A percentile compares a stretch with the other conserved stretches of the same genome.
phyloP scores from a whole-genome alignment of 2,329 filamentous ascomycete species.

The Ophiocordyceps camponoti-floridani region DNA sequence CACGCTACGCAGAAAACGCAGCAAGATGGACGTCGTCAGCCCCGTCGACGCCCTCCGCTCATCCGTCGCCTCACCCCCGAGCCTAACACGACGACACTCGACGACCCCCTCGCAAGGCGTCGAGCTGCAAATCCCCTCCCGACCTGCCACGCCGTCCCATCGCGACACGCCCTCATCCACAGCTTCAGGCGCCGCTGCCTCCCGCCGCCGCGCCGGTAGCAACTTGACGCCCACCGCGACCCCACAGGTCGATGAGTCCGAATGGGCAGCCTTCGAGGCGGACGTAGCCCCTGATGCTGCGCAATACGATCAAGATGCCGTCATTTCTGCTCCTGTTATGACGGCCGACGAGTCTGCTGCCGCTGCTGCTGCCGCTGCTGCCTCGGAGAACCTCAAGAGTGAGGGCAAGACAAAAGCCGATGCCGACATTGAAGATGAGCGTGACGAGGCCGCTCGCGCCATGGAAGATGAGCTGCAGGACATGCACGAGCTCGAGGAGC shows the following conservation, averaged over 20 bases:
- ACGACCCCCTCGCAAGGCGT: slow-evolving; percentile 34
- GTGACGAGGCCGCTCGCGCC: slow-evolving; percentile 56
- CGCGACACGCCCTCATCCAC: slow-evolving; percentile 23
- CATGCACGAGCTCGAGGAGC: slow-evolving; percentile 62
- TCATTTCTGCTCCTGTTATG: slow-evolving; percentile 52
- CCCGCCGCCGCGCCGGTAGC: slow-evolving; percentile 7
- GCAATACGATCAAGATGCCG: slow-evolving; percentile 27
- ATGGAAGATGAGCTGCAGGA: slow-evolving; percentile 66
- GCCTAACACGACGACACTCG: slow-evolving; percentile 27
- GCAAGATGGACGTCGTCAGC: slow-evolving; percentile 16
- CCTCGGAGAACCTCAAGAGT: slow-evolving; percentile 22
- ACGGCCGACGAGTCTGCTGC: slow-evolving; percentile 43
- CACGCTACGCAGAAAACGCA: slow-evolving; percentile 25
- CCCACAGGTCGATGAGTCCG: slow-evolving; percentile 44
- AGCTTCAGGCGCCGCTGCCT: slow-evolving; percentile 13
- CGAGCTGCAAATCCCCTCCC: slow-evolving; percentile 44
- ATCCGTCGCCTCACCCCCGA: slow-evolving; percentile 18
- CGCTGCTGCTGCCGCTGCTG: slow-evolving; percentile 9
- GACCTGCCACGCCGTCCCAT: slow-evolving; percentile 39
- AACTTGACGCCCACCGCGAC: slow-evolving; percentile 4
- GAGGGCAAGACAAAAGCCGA: slow-evolving; percentile 39
- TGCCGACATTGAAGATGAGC: slow-evolving; percentile 42
- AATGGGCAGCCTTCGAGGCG: slow-evolving; percentile 77
- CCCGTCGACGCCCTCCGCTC: slow-evolving; percentile 1
- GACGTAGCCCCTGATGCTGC: slow-evolving; percentile 42